Percentiles rank a stretch among this genome's conserved stretches.
phyloP scores from a whole-genome alignment of 306 rosid genomes.

The Prunus mume region DNA sequence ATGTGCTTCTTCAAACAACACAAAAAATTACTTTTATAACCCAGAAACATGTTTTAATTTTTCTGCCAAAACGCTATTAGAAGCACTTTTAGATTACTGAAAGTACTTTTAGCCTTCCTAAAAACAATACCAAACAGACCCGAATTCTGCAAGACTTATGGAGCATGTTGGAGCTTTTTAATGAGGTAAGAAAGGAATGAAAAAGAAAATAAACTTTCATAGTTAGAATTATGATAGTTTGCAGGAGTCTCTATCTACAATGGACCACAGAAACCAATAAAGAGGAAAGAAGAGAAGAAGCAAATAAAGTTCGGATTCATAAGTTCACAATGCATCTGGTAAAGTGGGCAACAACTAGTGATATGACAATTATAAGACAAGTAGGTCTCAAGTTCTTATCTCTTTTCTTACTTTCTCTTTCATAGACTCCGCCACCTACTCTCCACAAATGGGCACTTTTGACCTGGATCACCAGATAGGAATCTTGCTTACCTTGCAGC shows the following conservation, averaged over 20 bases:
- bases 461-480: slow-evolving; percentile 5
- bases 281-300: background rate
- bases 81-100: too few species aligned
- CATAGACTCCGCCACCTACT: slow-evolving; percentile 23
- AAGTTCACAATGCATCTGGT: slow-evolving; percentile 8
- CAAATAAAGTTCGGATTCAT: background rate
- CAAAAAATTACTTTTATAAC: too few species aligned
- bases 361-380: background rate
- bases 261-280: background rate
- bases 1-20: too few species aligned
- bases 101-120: too few species aligned
- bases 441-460: slow-evolving; percentile 1
- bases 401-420: slow-evolving; percentile 1
- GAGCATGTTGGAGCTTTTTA: background rate
- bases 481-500: slow-evolving; percentile 5
- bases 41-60: too few species aligned
- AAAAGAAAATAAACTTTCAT: background rate
- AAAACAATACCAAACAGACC: too few species aligned
- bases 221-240: background rate
- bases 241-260: background rate
- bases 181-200: background rate
- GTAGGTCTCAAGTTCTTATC: background rate
- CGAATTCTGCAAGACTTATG: too few species aligned
- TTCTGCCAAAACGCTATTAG: too few species aligned
- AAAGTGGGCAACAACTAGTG: background rate